Base-by-base conservation (phyloP, 2,329 filamentous ascomycete genomes). In the Aspergillus aculeatinus region DNA sequence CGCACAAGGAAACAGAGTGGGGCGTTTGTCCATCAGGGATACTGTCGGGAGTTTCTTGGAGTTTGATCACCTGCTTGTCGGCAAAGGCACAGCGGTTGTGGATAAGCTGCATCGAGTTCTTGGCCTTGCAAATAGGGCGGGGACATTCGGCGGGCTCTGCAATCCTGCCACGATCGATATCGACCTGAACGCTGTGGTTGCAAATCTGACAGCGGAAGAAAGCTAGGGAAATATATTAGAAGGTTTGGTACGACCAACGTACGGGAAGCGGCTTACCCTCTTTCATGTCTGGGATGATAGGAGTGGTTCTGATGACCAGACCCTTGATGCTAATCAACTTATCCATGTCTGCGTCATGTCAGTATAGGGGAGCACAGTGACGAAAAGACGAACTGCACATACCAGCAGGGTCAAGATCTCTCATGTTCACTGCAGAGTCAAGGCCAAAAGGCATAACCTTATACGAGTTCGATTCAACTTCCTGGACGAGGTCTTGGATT, bases 211-310 rank as follows among this genome's bases (percentile, higher is more conserved):
- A 99, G 64, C 91, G 90, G 85, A 99, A 99, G 79, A 96, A 97
- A 0, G 95, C 95, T 81, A 60, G 1, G n/a, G 0, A 25, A 39
- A 50, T 21, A 51, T 14, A 29, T 44, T 57, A 55, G 52, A 7
- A 14, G 12, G 19, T 27, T 25, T 10, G 42, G 14, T 10, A 21
- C 23, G 33, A 60, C 33, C 51, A 59, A 16, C 42, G 2, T 14
- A 19, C 4, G 19, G 27, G 14, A 51, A 12, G 14, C 27, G 16
- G 59, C 74, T 67, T 72, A 82, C 82, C 82, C 73, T 96, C 91
- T 79, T 96, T 97, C 96, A 99, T 99, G 70, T 99, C 95, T 0
- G 95, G 95, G 65, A 99, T 98, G 65, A 99, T 91, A 0, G 95
- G 92, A 0, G 95, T 98, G 3, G 95, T 90, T 63, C 95, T 88